A percentile compares a stretch with the other conserved stretches of the same genome.
Conservation (phyloP, 2,329 filamentous ascomycete species). For the Colletotrichum orchidophilum region DNA sequence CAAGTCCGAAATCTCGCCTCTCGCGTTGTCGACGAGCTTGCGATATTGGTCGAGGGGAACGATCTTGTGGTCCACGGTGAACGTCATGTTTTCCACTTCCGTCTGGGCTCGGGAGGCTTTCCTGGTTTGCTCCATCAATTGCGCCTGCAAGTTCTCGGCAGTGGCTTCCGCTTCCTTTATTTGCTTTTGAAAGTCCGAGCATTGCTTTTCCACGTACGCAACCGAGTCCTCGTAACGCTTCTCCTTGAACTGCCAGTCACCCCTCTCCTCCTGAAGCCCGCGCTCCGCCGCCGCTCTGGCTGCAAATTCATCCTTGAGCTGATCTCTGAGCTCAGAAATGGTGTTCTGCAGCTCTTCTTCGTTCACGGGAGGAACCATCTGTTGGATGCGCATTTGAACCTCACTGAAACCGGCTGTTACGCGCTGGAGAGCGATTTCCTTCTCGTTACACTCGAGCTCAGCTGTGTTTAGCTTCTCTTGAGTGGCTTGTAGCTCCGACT, state of each 20-base stretch:
- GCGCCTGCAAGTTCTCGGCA: neutral
- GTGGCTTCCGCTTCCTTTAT: neutral
- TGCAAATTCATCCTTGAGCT: neutral
- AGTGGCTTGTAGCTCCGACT: neutral
- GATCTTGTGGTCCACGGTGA: constrained; percentile 4
- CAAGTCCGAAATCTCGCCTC: constrained; percentile 1
- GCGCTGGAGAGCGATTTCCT: neutral
- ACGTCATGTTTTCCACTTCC: neutral
- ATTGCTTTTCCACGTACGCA: neutral
- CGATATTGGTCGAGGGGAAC: neutral
- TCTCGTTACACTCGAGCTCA: neutral
- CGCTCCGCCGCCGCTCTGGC: neutral
- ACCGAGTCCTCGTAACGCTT: neutral
- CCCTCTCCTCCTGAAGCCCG: neutral
- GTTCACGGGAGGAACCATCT: neutral
- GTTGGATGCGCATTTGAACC: neutral
- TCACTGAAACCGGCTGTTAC: neutral
- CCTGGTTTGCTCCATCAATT: neutral
- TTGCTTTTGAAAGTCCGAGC: neutral
- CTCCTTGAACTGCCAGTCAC: neutral
- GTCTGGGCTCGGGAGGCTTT: neutral
- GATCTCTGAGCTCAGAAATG: neutral
- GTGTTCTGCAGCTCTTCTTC: neutral
- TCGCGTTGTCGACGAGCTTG: constrained; percentile 19
- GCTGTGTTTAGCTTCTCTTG: neutral